Percentiles rank a stretch among this genome's conserved stretches.
Evolutionary conservation across 1,284 basidiomycete genomes (phyloP).

Genomic region (Fomes fomentarius): DNA sequence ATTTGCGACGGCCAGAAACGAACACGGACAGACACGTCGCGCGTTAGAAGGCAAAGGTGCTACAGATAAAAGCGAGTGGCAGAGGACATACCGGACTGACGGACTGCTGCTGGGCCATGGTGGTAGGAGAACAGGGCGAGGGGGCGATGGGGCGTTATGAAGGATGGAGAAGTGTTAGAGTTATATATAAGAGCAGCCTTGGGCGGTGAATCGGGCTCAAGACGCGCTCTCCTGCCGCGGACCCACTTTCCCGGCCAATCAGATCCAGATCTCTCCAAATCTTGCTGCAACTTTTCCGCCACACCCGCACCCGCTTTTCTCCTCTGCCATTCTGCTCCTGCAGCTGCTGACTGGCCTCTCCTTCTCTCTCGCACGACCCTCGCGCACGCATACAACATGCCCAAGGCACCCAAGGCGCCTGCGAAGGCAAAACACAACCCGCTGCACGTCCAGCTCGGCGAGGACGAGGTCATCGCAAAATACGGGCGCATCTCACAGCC

Average conservation of each 20-base stretch:
- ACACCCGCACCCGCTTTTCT: background rate
- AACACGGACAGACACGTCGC: slow-evolving; percentile 9
- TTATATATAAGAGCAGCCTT: too few species aligned
- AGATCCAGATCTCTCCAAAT: slow-evolving; percentile 17
- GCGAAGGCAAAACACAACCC: slow-evolving; percentile 80
- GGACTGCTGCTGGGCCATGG: slow-evolving; percentile 19
- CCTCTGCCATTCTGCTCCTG: slow-evolving; percentile 8
- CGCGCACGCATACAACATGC: slow-evolving; percentile 49
- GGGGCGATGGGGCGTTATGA: slow-evolving; percentile 3
- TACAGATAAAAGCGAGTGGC: background rate
- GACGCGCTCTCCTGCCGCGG: background rate
- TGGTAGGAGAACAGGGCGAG: slow-evolving; percentile 10
- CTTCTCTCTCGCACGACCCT: background rate
- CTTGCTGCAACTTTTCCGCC: slow-evolving; percentile 15
- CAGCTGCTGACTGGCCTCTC: slow-evolving; percentile 3
- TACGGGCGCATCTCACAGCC: slow-evolving; percentile 79
- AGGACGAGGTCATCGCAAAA: slow-evolving; percentile 74
- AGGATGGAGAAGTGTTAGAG: too few species aligned
- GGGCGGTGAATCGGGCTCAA: too few species aligned
- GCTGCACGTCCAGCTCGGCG: slow-evolving; percentile 79
- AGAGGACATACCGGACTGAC: slow-evolving; percentile 11
- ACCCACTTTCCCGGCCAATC: slow-evolving; percentile 1
- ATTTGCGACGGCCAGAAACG: slow-evolving; percentile 3
- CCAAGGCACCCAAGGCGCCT: slow-evolving; percentile 54
- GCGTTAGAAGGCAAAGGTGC: slow-evolving; percentile 11